Conservation (phyloP, 371 early-diverging fungal species). For the Syncephalastrum sp. region DNA sequence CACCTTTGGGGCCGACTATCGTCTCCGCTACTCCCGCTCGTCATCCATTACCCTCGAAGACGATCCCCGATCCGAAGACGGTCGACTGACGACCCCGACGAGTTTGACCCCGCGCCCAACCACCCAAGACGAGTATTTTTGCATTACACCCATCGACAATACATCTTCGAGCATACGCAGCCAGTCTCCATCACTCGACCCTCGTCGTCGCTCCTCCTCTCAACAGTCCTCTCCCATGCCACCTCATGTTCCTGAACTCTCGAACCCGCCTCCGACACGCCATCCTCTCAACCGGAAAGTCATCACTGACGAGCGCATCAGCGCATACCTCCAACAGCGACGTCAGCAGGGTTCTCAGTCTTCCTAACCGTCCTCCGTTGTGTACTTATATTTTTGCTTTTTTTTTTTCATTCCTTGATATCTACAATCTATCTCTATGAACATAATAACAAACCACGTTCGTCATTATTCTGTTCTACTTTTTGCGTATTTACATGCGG, state of each 20-base stretch:
- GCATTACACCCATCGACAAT: conserved; percentile 6
- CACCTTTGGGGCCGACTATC: conserved; percentile 21
- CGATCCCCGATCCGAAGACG: not conserved
- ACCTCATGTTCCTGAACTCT: conserved; percentile 4
- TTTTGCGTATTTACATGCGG: conserved; percentile 72
- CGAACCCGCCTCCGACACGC: conserved; percentile 6
- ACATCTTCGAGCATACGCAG: conserved; percentile 8
- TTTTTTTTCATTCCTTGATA: not conserved
- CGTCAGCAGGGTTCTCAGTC: conserved; percentile 1
- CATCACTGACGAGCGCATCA: conserved; percentile 37
- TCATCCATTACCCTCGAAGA: conserved; percentile 11
- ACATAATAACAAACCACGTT: too few relatives aligned
- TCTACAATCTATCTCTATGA: too few relatives aligned
- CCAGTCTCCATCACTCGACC: conserved; percentile 10
- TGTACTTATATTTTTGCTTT: not conserved
- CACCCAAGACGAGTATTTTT: conserved; percentile 2
- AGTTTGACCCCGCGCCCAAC: conserved; percentile 2
- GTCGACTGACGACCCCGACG: conserved; percentile 2
- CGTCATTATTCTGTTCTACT: not conserved
- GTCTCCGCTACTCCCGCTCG: conserved; percentile 15
- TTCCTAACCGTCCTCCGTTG: not conserved
- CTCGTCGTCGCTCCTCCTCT: conserved; percentile 9
- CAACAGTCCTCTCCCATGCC: not conserved
- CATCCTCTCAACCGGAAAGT: conserved; percentile 35
- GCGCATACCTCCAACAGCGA: conserved; percentile 27